A percentile compares a stretch with the other conserved stretches of the same genome.
Evolutionary conservation across 1,284 basidiomycete species (phyloP).

Genomic region (Schizopora paradoxa): DNA sequence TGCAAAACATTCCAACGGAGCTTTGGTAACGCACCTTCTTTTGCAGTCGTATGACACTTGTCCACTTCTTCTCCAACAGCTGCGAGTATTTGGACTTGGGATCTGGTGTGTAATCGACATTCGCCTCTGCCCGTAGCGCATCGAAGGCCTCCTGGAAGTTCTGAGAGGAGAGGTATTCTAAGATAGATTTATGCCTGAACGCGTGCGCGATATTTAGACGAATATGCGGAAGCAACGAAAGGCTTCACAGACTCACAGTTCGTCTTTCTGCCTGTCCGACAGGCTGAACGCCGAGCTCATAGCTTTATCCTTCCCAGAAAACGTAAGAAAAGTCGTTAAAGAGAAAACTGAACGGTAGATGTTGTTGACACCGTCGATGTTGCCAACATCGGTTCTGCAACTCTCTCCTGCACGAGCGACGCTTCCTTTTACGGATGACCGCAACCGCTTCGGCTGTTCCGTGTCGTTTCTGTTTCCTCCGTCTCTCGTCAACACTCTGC

Average conservation of each 20-base stretch:
- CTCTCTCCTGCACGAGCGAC: no score
- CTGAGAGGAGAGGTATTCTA: constrained; percentile 51
- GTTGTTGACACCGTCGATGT: no score
- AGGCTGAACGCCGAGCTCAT: no score
- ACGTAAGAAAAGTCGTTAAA: no score
- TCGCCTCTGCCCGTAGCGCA: constrained; percentile 40
- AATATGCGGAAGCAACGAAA: not conserved
- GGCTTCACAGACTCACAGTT: constrained; percentile 39
- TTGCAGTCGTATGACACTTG: constrained; percentile 72
- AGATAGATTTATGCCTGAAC: constrained; percentile 52
- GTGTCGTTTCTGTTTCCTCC: no score
- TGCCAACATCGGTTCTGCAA: no score
- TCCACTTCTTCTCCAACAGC: constrained; percentile 80
- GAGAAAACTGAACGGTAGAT: no score
- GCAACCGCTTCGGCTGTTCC: no score
- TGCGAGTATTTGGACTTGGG: constrained; percentile 59
- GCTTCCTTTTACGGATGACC: no score
- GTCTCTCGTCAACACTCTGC: no score
- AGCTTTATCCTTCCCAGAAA: no score
- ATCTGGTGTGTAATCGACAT: constrained; percentile 54
- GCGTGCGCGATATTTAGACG: constrained; percentile 19
- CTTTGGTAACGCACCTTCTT: constrained; percentile 54
- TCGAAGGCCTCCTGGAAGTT: constrained; percentile 44
- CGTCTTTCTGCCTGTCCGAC: constrained; percentile 56
- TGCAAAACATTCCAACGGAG: constrained; percentile 4